Conservation (phyloP, 305 asterid species). For the Caryopteris hybrid region DNA sequence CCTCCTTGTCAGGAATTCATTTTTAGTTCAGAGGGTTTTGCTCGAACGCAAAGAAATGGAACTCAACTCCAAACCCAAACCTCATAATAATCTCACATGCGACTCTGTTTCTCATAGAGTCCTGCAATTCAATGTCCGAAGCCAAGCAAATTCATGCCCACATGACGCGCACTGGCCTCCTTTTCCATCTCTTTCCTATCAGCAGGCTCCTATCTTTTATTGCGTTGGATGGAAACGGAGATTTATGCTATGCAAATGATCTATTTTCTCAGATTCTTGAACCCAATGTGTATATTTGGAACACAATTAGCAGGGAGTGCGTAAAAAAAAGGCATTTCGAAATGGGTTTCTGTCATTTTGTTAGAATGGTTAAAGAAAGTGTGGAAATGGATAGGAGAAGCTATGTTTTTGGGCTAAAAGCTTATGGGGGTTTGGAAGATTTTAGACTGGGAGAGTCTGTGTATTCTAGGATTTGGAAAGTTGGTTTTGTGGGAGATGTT, state of each 20-base stretch:
- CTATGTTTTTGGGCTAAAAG: slow-evolving; percentile 42
- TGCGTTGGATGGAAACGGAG: slow-evolving; percentile 51
- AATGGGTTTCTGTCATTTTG: slow-evolving; percentile 39
- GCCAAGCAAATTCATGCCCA: slow-evolving; percentile 68
- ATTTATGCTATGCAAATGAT: slow-evolving; percentile 37
- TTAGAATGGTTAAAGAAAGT: slow-evolving; percentile 38
- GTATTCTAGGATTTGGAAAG: slow-evolving; percentile 55
- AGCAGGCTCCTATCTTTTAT: slow-evolving; percentile 44
- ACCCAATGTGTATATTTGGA: slow-evolving; percentile 70
- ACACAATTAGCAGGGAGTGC: slow-evolving; percentile 57
- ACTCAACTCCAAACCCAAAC: slow-evolving; percentile 42
- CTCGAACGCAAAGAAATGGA: slow-evolving; percentile 40
- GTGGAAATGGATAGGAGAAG: slow-evolving; percentile 41
- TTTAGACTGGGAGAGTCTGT: slow-evolving; percentile 37
- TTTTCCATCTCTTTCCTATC: slow-evolving; percentile 34
- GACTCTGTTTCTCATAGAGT: slow-evolving; percentile 58
- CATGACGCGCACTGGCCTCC: slow-evolving; percentile 58
- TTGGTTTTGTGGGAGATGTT: slow-evolving; percentile 47
- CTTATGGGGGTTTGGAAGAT: slow-evolving; percentile 37
- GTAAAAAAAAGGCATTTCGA: slow-evolving; percentile 32
- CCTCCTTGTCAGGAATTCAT: not conserved
- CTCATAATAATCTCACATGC: slow-evolving; percentile 52
- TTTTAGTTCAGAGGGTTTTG: slow-evolving; percentile 2
- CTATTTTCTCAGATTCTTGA: slow-evolving; percentile 41
- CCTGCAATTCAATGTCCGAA: slow-evolving; percentile 62